phyloP scores from a whole-genome alignment of 108 stramenopile genomes.

The Hondaea fermentalgiana region DNA sequence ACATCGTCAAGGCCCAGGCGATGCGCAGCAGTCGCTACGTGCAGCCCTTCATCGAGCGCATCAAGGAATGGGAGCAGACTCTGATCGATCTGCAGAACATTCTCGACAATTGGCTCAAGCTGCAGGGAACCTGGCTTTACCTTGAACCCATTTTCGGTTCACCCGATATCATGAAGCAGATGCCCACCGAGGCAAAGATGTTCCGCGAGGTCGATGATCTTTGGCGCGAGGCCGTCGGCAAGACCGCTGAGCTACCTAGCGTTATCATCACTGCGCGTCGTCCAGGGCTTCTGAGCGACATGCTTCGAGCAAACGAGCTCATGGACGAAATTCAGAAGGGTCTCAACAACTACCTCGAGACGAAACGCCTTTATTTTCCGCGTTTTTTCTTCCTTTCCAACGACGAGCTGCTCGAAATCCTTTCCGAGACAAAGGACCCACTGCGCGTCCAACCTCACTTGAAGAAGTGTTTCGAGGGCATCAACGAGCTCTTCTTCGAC shows the following conservation, averaged over 20 bases:
- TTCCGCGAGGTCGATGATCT: conserved; percentile 49
- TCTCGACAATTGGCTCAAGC: conserved; percentile 62
- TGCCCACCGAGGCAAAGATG: conserved; percentile 50
- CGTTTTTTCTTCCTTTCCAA: conserved; percentile 49
- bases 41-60: conserved; percentile 49
- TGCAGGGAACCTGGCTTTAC: conserved; percentile 62
- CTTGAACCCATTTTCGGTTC: conserved; percentile 62
- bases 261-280: conserved; percentile 44
- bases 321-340: conserved; percentile 55
- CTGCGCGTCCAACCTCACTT: conserved; percentile 58
- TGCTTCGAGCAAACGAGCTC: conserved; percentile 49
- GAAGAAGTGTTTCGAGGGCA: conserved; percentile 67
- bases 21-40: conserved; percentile 58
- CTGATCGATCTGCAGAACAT: conserved; percentile 46
- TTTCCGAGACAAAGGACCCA: conserved; percentile 64
- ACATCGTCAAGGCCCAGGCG: conserved; percentile 62
- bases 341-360: conserved; percentile 56
- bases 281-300: conserved; percentile 35
- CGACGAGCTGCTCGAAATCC: conserved; percentile 54
- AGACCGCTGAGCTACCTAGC: conserved; percentile 42
- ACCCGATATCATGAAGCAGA: conserved; percentile 64
- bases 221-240: conserved; percentile 49
- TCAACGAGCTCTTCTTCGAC: conserved; percentile 51
- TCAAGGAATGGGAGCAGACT: conserved; percentile 51
- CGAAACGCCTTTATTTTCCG: conserved; percentile 54